phyloP scores from a whole-genome alignment of 2,329 filamentous ascomycete species.

The Xylariaceae sp. region DNA sequence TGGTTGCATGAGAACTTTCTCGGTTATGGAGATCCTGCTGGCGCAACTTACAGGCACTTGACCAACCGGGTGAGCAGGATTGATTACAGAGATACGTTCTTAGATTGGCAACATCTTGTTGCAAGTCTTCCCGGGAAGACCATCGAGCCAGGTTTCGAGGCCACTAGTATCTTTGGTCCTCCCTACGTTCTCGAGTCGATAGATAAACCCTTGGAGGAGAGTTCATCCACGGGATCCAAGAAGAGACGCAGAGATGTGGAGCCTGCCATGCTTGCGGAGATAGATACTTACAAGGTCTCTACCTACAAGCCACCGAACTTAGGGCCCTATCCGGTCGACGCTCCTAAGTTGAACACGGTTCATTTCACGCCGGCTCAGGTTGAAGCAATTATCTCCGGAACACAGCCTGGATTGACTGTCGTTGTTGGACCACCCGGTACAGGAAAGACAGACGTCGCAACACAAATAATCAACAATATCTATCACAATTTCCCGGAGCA shows the following conservation, averaged over 20 bases:
- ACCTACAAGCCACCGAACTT: constrained; percentile 86
- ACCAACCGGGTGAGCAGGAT: constrained; percentile 71
- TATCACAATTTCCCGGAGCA: constrained; percentile 97
- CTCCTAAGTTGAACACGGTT: constrained; percentile 73
- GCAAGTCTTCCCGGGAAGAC: constrained; percentile 85
- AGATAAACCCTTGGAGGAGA: constrained; percentile 47
- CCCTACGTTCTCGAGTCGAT: constrained; percentile 77
- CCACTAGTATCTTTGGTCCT: constrained; percentile 70
- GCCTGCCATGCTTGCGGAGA: constrained; percentile 54
- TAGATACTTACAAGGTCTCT: constrained; percentile 71
- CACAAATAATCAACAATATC: constrained; percentile 97
- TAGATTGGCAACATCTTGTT: constrained; percentile 90
- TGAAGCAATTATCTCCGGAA: constrained; percentile 88
- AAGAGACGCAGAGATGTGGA: constrained; percentile 81
- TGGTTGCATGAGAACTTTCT: constrained; percentile 97
- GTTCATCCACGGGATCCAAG: constrained; percentile 62
- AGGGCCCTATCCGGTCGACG: constrained; percentile 83
- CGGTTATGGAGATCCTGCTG: constrained; percentile 90
- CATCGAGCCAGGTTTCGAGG: constrained; percentile 70
- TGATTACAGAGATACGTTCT: constrained; percentile 89
- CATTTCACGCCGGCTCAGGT: constrained; percentile 89
- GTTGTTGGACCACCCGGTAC: constrained; percentile 94
- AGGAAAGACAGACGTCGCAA: constrained; percentile 98
- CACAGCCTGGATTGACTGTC: constrained; percentile 87
- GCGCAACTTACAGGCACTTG: constrained; percentile 79